These are phyloP conservation scores for Metarhizium robertsii DNA, from an alignment of 2,329 filamentous ascomycete species.

Conservation along the genomic window DNA sequence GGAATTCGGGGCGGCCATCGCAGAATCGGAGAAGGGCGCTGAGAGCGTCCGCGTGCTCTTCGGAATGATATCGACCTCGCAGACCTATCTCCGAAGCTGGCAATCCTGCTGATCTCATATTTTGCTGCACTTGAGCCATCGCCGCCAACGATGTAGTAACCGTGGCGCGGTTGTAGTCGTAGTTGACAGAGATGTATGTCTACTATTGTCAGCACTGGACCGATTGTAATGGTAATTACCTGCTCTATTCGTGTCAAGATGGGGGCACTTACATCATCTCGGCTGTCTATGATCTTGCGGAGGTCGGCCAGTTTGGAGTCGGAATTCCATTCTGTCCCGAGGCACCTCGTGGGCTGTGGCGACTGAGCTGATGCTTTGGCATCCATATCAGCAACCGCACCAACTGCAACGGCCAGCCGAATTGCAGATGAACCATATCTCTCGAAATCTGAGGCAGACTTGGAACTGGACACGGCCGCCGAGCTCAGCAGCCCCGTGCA, in stretches of 20 bases:
- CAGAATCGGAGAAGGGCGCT: neutral
- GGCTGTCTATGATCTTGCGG: neutral
- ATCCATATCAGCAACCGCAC: neutral
- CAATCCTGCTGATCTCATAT: neutral
- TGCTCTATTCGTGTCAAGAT: neutral
- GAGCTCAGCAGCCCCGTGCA: neutral
- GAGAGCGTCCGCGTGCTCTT: neutral
- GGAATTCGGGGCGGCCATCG: neutral
- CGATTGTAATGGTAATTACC: neutral
- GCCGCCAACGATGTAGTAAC: neutral
- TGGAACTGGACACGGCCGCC: neutral
- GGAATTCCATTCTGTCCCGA: neutral
- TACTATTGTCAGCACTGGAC: neutral
- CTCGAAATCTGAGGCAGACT: neutral
- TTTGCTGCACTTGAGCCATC: neutral
- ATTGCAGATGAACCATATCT: neutral
- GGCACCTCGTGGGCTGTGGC: neutral
- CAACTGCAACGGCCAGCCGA: neutral
- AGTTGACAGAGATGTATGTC: neutral
- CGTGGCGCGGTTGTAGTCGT: neutral
- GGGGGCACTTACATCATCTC: neutral
- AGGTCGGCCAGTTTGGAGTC: neutral
- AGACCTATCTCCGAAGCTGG: neutral
- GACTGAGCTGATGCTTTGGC: neutral
- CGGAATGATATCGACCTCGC: neutral